Percentiles rank a stretch among this genome's conserved stretches.
Conservation (phyloP, 176 grass and related monocot species). For the Phragmites australis region DNA sequence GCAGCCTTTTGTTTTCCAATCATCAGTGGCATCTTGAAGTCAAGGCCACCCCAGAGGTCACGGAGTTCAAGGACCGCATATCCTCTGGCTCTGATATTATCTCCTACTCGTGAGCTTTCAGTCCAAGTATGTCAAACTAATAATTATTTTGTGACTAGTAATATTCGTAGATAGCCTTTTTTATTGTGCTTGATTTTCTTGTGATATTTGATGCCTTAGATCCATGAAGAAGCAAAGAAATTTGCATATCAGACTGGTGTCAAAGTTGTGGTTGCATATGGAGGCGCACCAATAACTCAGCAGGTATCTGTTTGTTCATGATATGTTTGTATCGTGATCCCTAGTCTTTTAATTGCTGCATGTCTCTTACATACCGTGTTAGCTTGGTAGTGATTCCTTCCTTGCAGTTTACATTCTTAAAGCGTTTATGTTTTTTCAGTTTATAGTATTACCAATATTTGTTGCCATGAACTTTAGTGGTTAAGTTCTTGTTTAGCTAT, state of each 20-base stretch:
- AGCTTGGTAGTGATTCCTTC: too few relatives aligned
- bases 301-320: conserved; percentile 53
- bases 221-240: conserved; percentile 91
- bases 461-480: neutral
- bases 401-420: neutral
- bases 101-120: conserved; percentile 83
- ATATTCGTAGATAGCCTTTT: conserved; percentile 25
- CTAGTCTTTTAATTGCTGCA: neutral
- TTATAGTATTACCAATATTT: neutral
- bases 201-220: conserved; percentile 41
- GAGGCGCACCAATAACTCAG: conserved; percentile 86
- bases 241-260: conserved; percentile 93
- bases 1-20: conserved; percentile 92
- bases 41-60: conserved; percentile 48
- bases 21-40: conserved; percentile 79
- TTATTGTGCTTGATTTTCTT: conserved; percentile 12
- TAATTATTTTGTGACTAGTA: neutral
- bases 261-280: conserved; percentile 89
- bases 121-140: conserved; percentile 61
- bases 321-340: neutral
- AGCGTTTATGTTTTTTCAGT: neutral
- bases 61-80: conserved; percentile 61
- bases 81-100: conserved; percentile 78
- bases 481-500: neutral
- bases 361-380: neutral